Base-by-base conservation (phyloP, 2,329 filamentous ascomycete species). In the Raffaelea ambrosiae region DNA sequence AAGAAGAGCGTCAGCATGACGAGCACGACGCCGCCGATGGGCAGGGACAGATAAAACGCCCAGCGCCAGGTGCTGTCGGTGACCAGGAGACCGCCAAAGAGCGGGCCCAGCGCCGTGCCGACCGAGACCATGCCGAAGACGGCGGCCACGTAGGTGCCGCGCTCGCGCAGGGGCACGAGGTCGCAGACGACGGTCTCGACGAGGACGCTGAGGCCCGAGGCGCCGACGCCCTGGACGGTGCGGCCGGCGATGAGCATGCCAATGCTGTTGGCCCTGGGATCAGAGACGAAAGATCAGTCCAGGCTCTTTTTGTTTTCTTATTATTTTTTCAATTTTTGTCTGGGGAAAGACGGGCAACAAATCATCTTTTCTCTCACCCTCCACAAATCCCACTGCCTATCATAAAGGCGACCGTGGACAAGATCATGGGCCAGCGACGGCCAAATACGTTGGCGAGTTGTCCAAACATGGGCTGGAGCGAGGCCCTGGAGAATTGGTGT, bases 41-140 rank as follows among this genome's bases (percentile, higher is more conserved):
- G 68, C 1, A 70, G 51, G 43, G 67, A 66, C 16, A 71, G 53
- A 35, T 64, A 71, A 48, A 77, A 77, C 5, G 66, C 54, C 62
- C 56, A 58, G 18, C 56, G 54, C 56, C 56, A 58, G 16, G 29
- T 40, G 3, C 46, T 43, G 36, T 31, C 22, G 7, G 33, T 47
- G 9, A 51, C 47, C 9, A 58, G 43, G 18, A 33, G 40, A 11
- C 55, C 56, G 4, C 56, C 56, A 20, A 57, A 36, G 2, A 47
- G 43, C 5, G 56, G 53, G 9, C 56, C 55, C 10, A 53, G 35
- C 2, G 48, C 41, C 2, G 40, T 23, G 26, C 55, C 56, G 13
- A 55, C 18, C 3, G 35, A 39, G 9, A 46, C n/a, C 31, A 49
- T 31, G 21, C 29, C 40, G 11, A 46, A 21, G 19, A 59, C 40